Evolutionary conservation across 371 early-diverging fungal genomes (phyloP).

Genomic region (Umbelopsis sp.): DNA sequence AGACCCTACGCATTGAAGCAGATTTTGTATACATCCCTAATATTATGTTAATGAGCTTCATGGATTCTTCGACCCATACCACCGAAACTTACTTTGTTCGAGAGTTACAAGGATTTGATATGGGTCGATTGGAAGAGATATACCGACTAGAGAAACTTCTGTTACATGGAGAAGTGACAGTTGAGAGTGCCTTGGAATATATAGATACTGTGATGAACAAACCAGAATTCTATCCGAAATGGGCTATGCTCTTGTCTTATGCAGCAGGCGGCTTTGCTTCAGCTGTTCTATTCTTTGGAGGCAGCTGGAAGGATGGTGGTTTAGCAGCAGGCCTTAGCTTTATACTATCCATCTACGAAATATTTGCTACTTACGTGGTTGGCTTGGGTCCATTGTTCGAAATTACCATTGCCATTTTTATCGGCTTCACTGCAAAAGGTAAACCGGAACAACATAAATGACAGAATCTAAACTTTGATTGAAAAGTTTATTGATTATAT

Average conservation of each 20-base stretch:
- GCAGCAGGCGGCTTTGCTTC: constrained; percentile 35
- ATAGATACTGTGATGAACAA: constrained; percentile 24
- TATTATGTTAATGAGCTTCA: constrained; percentile 65
- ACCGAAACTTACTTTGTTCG: constrained; percentile 65
- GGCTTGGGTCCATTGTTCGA: constrained; percentile 60
- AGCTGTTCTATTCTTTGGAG: constrained; percentile 27
- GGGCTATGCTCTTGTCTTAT: constrained; percentile 37
- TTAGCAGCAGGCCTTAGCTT: constrained; percentile 25
- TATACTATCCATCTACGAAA: constrained; percentile 44
- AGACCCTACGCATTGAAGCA: constrained; percentile 54
- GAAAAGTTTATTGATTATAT: not conserved
- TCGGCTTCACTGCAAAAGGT: constrained; percentile 53
- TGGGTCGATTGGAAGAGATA: constrained; percentile 53
- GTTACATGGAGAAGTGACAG: constrained; percentile 27
- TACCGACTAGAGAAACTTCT: constrained; percentile 42
- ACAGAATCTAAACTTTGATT: too few relatives aligned
- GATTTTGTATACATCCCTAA: constrained; percentile 61
- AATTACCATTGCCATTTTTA: constrained; percentile 55
- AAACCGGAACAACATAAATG: not conserved
- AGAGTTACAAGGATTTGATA: constrained; percentile 54
- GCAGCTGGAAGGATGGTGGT: constrained; percentile 26
- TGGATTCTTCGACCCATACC: constrained; percentile 64
- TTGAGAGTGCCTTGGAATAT: constrained; percentile 34
- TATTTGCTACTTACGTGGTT: constrained; percentile 29
- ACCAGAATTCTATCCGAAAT: constrained; percentile 33